Evolutionary conservation across 140 eudicot genomes (phyloP), one percentile per base, ranked within the genome.

Genomic region (Cichorium intybus): DNA sequence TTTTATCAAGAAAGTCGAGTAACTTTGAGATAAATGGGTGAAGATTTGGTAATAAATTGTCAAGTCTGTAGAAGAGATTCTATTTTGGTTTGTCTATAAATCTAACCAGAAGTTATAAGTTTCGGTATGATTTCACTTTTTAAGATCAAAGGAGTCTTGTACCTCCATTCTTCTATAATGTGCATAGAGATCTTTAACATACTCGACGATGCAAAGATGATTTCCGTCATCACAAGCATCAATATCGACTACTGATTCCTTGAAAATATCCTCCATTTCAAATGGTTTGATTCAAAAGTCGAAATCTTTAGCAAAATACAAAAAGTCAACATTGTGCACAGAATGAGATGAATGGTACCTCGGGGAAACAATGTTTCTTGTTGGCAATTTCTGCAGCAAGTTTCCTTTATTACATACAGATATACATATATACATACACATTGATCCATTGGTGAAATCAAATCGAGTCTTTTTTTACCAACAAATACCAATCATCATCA

Each of bases 81-180:
- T n/a, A n/a, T n/a, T n/a, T n/a, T n/a, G n/a, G n/a, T n/a, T n/a
- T n/a, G n/a, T n/a, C n/a, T n/a, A n/a, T n/a, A 66, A 50, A 10
- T 52, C 28, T 70, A 18, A 52, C 1, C 6, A 45, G 21, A 47
- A 60, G 60, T 2, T 17, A 23, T 16, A 33, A 7, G 62, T 34
- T 48, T 70, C 68, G 48, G 23, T 52, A 56, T 45, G 24, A 17
- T 37, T 24, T 10, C 9, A 48, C 35, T 21, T 45, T 49, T 10
- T 4, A 34, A 37, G 47, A 63, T 48, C 43, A 20, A 33, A 33
- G 17, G 7, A 17, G 21, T 24, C 6, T 9, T 23, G 29, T 65
- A 89, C 99, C 99, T 93, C 99, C 82, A 86, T 72, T 47, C 41
- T 82, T 72, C 80, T 85, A 83, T 94, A 94, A 66, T 75, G 71